Conservation (phyloP, 108 stramenopile genomes). For the Nitzschia putrida region DNA sequence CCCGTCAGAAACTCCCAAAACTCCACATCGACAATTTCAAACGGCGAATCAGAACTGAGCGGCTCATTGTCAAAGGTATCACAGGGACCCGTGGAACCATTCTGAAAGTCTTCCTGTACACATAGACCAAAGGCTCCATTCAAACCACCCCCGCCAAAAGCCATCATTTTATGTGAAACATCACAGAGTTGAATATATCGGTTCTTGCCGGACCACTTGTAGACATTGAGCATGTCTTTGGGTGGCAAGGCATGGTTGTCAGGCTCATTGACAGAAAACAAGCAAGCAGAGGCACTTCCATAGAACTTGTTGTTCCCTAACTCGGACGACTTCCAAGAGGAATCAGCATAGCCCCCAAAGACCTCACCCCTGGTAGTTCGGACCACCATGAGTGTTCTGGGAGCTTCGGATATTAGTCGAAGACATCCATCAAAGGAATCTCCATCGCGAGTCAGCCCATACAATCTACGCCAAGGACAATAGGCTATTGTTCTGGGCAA, state of each 20-base stretch:
- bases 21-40: constrained; percentile 72
- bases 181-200: constrained; percentile 87
- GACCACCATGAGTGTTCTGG: constrained; percentile 72
- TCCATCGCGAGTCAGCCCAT: constrained; percentile 77
- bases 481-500: constrained; percentile 68
- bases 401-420: constrained; percentile 49
- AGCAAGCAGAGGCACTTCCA: constrained; percentile 69
- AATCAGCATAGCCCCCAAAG: constrained; percentile 85
- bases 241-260: neutral
- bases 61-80: constrained; percentile 87
- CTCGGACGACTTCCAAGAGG: constrained; percentile 56
- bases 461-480: constrained; percentile 79
- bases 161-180: constrained; percentile 52
- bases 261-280: constrained; percentile 32
- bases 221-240: constrained; percentile 40
- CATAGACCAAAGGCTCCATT: constrained; percentile 86
- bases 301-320: constrained; percentile 51
- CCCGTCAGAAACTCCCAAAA: constrained; percentile 70
- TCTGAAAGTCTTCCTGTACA: constrained; percentile 84
- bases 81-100: constrained; percentile 80
- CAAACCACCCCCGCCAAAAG: constrained; percentile 88
- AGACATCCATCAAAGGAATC: constrained; percentile 84
- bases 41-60: constrained; percentile 56
- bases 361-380: constrained; percentile 60
- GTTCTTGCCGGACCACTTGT: constrained; percentile 84